Conservation (phyloP, 1,139 yeast genomes). For the Blastobotrys illinoisensis region DNA sequence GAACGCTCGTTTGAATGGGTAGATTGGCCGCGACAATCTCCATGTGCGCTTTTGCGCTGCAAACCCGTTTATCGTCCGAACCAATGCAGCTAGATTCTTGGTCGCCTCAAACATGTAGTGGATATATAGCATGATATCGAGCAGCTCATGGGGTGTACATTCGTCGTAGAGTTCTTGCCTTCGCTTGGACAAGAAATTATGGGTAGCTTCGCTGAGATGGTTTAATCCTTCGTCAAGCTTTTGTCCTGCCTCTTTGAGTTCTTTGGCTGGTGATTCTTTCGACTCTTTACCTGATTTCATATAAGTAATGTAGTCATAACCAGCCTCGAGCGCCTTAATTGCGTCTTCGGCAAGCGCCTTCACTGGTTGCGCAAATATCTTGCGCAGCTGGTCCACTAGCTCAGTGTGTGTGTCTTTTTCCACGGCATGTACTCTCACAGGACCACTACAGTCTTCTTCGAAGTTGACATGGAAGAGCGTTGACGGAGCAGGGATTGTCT, state of each 20-base stretch:
- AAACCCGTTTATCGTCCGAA: conserved; percentile 14
- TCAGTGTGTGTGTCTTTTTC: conserved; percentile 1
- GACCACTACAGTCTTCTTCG: neutral
- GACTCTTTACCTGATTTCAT: conserved; percentile 12
- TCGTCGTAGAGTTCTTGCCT: conserved; percentile 6
- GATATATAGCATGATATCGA: conserved; percentile 19
- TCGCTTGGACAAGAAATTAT: neutral
- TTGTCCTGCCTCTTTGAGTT: neutral
- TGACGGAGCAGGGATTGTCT: conserved; percentile 37
- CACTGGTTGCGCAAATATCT: conserved; percentile 2
- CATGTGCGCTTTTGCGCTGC: conserved; percentile 24
- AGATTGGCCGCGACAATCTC: conserved; percentile 35
- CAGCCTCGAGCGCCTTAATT: conserved; percentile 2
- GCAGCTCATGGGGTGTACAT: conserved; percentile 15
- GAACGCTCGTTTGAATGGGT: conserved; percentile 39
- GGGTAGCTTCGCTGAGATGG: neutral
- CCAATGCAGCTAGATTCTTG: conserved; percentile 13
- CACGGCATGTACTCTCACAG: neutral
- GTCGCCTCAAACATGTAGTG: conserved; percentile 21
- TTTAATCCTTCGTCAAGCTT: neutral
- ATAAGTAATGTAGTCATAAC: conserved; percentile 4
- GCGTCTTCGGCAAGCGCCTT: conserved; percentile 2
- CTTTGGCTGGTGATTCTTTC: conserved; percentile 10
- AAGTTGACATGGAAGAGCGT: conserved; percentile 16
- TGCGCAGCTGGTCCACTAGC: neutral